These are phyloP conservation scores for Gyromitra esculenta DNA, from an alignment of 2,329 filamentous ascomycete genomes.

Conservation along the genomic window DNA sequence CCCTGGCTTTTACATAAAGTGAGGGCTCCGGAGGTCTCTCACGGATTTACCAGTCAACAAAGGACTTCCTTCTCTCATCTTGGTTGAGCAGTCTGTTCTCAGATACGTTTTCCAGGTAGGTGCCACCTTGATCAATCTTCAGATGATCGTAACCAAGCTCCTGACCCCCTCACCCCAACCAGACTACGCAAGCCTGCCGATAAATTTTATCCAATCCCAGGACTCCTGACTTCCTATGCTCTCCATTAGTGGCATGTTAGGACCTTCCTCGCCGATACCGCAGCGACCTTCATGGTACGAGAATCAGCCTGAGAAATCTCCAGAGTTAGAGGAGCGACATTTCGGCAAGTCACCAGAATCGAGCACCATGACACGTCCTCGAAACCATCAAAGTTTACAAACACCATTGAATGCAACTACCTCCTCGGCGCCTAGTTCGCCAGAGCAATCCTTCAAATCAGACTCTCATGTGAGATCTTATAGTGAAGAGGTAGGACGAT, in stretches of 20 bases:
- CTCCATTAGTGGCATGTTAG: slow-evolving; percentile 45
- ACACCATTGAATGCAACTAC: slow-evolving; percentile 2
- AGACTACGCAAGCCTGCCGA: slow-evolving; percentile 6
- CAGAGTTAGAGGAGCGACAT: not conserved
- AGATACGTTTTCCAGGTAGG: slow-evolving; percentile 3
- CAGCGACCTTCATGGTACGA: slow-evolving; percentile 29
- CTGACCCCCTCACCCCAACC: slow-evolving; percentile 7
- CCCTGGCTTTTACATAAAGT: slow-evolving; percentile 13
- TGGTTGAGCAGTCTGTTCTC: slow-evolving; percentile 10
- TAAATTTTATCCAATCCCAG: not conserved
- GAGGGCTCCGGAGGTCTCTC: slow-evolving; percentile 5
- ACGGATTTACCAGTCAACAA: not conserved
- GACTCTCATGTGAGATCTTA: slow-evolving; percentile 6
- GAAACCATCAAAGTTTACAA: slow-evolving; percentile 9
- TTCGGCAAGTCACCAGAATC: slow-evolving; percentile 13
- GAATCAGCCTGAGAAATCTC: not conserved
- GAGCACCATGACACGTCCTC: slow-evolving; percentile 19
- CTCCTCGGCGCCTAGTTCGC: slow-evolving; percentile 25
- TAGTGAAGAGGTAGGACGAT: slow-evolving; percentile 17
- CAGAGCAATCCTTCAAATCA: slow-evolving; percentile 10
- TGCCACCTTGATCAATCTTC: slow-evolving; percentile 2
- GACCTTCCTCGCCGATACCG: slow-evolving; percentile 32
- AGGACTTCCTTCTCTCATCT: slow-evolving; percentile 4
- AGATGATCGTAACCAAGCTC: slow-evolving; percentile 6
- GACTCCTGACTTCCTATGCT: slow-evolving; percentile 27